Percentiles rank a stretch among this genome's conserved stretches.
Evolutionary conservation across 805 yeast species (phyloP).

Genomic region (Yarrowia sp.): DNA sequence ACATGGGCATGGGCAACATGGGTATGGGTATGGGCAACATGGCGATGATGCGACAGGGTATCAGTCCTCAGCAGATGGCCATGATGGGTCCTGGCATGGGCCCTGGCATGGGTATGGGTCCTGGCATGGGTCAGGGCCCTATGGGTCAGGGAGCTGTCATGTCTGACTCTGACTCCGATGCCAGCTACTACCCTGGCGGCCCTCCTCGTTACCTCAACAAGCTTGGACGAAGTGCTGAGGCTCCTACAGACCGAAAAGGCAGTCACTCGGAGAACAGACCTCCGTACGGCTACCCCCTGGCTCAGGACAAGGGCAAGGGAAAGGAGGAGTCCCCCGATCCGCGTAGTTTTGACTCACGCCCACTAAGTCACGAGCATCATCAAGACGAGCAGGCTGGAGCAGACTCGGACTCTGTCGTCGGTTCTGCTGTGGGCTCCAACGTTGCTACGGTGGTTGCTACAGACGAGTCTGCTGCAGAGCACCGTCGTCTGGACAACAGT

Average conservation of each 20-base stretch:
- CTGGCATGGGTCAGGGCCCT: background rate
- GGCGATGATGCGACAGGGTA: conserved; percentile 12
- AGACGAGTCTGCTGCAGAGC: background rate
- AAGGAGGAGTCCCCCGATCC: background rate
- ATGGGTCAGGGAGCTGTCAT: background rate
- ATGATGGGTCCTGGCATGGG: conserved; percentile 2
- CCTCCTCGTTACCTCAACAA: conserved; percentile 10
- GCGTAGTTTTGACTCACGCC: conserved; percentile 18
- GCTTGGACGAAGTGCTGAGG: background rate
- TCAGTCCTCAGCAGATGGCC: conserved; percentile 1
- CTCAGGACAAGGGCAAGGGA: conserved; percentile 6
- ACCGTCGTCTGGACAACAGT: background rate
- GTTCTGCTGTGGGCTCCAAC: background rate
- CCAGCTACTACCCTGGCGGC: conserved; percentile 5
- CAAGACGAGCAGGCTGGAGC: background rate
- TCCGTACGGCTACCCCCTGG: conserved; percentile 15
- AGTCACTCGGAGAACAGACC: background rate
- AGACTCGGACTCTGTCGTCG: background rate
- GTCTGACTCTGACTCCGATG: conserved; percentile 14
- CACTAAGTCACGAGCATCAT: background rate
- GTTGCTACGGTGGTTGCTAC: conserved; percentile 4
- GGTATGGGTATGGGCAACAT: conserved; percentile 6
- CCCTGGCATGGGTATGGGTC: background rate
- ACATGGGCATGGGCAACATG: background rate
- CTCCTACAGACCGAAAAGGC: background rate